Percentiles rank a stretch among this genome's conserved stretches.
Evolutionary conservation across 2,329 filamentous ascomycete species (phyloP).

Genomic region (Falciphora oryzae): DNA sequence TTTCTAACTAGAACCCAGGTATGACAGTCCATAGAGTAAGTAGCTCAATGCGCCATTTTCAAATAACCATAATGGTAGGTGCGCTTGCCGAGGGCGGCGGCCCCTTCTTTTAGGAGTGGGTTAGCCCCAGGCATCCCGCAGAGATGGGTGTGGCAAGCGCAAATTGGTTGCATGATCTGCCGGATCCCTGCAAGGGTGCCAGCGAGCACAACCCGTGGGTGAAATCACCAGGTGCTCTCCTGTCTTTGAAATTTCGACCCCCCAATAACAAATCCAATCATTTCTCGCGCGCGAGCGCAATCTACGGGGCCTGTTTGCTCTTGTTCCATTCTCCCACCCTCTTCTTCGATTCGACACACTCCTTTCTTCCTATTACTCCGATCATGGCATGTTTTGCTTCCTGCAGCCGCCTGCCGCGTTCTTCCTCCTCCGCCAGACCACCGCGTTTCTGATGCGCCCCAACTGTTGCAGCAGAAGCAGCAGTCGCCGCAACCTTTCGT

Average conservation of each 20-base stretch:
- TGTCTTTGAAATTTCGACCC: neutral
- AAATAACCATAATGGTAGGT: neutral
- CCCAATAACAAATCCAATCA: neutral
- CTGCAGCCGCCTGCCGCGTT: neutral
- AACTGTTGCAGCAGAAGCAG: neutral
- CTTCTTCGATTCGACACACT: neutral
- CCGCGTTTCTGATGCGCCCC: neutral
- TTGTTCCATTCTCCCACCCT: neutral
- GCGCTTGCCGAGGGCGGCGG: neutral
- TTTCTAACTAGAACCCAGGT: neutral
- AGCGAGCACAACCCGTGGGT: neutral
- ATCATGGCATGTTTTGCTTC: neutral
- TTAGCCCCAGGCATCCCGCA: neutral
- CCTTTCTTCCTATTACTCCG: neutral
- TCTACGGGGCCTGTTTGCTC: neutral
- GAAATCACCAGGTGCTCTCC: neutral
- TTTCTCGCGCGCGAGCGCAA: neutral
- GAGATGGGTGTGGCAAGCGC: neutral
- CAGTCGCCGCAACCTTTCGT: neutral
- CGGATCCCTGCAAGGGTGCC: neutral
- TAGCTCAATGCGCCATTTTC: neutral
- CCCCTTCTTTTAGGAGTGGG: neutral
- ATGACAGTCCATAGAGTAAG: neutral
- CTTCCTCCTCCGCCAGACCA: slow-evolving; percentile 2
- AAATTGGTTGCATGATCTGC: neutral